Base-by-base conservation (phyloP, 345 rosid species). In the Boechera divaricarpa region DNA sequence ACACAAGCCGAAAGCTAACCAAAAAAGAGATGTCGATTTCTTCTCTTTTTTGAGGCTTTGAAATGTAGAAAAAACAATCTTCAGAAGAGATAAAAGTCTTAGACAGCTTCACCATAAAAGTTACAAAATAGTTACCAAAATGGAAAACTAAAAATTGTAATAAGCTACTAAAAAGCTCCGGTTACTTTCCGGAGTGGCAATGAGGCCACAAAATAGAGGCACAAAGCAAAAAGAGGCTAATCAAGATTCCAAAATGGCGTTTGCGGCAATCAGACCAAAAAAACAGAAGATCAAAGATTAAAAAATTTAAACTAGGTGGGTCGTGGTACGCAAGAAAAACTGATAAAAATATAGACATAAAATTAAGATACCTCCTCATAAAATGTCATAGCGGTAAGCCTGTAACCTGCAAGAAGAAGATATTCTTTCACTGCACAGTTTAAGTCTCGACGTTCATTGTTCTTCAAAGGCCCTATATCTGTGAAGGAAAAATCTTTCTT, bases 401-500 rank as follows among this genome's bases (percentile, higher is more conserved):
- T 86, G 76, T 92, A 94, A 56, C 98, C 98, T 67, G 97, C 98
- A 68, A 94, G 63, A 74, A 92, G 92, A 79, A 94, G 86, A 85
- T 94, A 94, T 76, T 94, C 97, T 84, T 94, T 92, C 69, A 94
- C 90, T 6, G 95, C 98, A 83, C 91, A 94, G 76, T 92, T 94
- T 76, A 94, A 89, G 85, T 94, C 97, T 57, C 78, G 82, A 35
- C 97, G 92, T 85, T 94, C 98, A 68, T 74, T 84, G 79, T 84
- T 86, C 88, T 92, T 90, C 85, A 94, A 76, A 75, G 90, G 88
- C 51, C 98, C 98, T 82, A 94, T 77, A 80, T 89, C 91, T 77
- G 88, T 84, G 51, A 84, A 84, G 71, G 87, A 79, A 76, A 69
- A 70, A 28, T 80, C 92, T 70, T 81, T 89, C 85, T 83, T 89